Percentiles rank a stretch among this genome's conserved stretches.
These are phyloP conservation scores for Suillus cothurnatus DNA, from an alignment of 768 basidiomycete species.

Conservation along the genomic window DNA sequence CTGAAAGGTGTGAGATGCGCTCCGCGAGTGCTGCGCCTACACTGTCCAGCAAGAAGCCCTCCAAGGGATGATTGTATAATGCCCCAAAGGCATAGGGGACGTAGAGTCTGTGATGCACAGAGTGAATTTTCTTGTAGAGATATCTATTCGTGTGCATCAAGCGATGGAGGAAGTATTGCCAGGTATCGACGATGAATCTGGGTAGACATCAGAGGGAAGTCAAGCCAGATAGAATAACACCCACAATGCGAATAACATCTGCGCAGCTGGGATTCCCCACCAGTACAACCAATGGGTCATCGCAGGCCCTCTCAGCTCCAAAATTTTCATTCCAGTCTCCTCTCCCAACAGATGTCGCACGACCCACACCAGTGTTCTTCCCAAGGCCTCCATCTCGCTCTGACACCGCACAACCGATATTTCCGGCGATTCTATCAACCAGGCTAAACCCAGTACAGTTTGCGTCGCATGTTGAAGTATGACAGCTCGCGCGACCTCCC, in stretches of 20 bases:
- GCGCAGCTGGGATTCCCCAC: conserved; percentile 84
- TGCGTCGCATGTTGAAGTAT: conserved; percentile 86
- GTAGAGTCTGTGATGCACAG: conserved; percentile 93
- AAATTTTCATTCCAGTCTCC: conserved; percentile 36
- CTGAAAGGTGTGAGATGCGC: conserved; percentile 60
- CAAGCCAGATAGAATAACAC: conserved; percentile 36
- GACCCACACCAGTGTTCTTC: conserved; percentile 41
- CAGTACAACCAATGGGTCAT: conserved; percentile 78
- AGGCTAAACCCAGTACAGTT: conserved; percentile 70
- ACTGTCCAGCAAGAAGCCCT: conserved; percentile 89
- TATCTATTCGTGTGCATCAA: conserved; percentile 88
- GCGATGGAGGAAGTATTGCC: conserved; percentile 98
- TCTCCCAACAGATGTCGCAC: conserved; percentile 44
- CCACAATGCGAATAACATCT: conserved; percentile 82
- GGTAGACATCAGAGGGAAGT: conserved; percentile 3
- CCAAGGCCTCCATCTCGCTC: conserved; percentile 44
- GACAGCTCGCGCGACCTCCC: conserved; percentile 78
- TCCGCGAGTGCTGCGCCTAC: conserved; percentile 82
- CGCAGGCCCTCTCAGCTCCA: conserved; percentile 39
- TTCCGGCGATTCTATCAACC: conserved; percentile 52
- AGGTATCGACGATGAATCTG: conserved; percentile 94
- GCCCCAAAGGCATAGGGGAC: conserved; percentile 97
- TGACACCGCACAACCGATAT: conserved; percentile 40
- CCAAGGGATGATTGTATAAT: conserved; percentile 95
- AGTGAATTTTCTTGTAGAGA: conserved; percentile 90